Conservation (phyloP, 2,329 filamentous ascomycete genomes). For the Anthostomella pinea region DNA sequence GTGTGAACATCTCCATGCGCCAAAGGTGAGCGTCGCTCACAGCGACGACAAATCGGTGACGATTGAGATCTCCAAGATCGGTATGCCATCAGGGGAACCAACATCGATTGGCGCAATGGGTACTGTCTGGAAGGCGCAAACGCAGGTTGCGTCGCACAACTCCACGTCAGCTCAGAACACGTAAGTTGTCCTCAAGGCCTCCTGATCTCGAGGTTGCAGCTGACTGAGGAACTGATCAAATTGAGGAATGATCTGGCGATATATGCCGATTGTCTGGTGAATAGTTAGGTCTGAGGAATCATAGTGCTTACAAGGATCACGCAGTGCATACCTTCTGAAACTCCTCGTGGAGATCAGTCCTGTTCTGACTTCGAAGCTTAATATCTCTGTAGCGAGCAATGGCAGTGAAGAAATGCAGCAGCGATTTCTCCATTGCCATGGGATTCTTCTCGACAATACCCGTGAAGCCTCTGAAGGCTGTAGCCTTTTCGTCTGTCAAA, state of each 20-base stretch:
- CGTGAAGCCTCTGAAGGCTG: slow-evolving; percentile 88
- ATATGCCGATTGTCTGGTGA: slow-evolving; percentile 49
- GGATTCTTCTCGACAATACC: slow-evolving; percentile 83
- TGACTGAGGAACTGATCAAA: slow-evolving; percentile 54
- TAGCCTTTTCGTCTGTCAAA: slow-evolving; percentile 89
- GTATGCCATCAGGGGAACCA: no score
- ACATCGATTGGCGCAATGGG: no score
- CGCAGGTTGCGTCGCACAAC: no score
- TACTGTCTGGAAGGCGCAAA: no score
- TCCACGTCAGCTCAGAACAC: slow-evolving; percentile 32
- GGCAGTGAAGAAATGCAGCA: slow-evolving; percentile 77
- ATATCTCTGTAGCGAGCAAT: slow-evolving; percentile 77
- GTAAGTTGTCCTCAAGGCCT: slow-evolving; percentile 49
- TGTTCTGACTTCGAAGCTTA: slow-evolving; percentile 56
- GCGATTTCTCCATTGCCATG: slow-evolving; percentile 82
- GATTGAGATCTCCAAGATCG: no score
- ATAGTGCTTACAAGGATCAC: neutral
- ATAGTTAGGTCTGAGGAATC: slow-evolving; percentile 9
- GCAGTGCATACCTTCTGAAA: slow-evolving; percentile 67
- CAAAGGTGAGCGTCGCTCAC: no score
- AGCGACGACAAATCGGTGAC: no score
- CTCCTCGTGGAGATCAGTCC: slow-evolving; percentile 64
- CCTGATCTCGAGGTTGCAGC: slow-evolving; percentile 48
- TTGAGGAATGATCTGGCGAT: slow-evolving; percentile 58
- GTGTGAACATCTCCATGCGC: no score